Evolutionary conservation across 345 rosid genomes (phyloP).

Genomic region (Gossypium herbaceum): DNA sequence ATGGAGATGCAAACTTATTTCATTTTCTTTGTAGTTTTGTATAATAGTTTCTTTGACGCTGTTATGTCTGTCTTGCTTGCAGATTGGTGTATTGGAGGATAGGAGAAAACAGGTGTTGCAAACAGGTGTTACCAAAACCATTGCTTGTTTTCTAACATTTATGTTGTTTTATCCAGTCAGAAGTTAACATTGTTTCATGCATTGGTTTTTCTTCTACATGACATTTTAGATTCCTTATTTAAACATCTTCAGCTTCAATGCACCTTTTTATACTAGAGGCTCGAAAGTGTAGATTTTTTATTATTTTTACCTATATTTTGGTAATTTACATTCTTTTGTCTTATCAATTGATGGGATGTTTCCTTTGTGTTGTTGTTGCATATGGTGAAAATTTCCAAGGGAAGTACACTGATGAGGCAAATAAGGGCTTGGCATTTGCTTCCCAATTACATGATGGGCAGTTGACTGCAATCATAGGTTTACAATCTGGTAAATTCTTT

Average conservation of each 20-base stretch:
- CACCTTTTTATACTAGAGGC: constrained; percentile 6
- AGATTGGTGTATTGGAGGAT: constrained; percentile 75
- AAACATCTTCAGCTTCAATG: not conserved
- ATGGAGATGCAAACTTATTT: constrained; percentile 1
- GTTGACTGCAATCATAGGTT: constrained; percentile 42
- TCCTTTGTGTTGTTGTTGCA: constrained; percentile 40
- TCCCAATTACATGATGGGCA: constrained; percentile 32
- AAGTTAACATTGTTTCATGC: not conserved
- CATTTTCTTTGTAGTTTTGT: constrained; percentile 15
- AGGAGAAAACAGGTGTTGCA: constrained; percentile 53
- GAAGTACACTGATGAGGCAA: constrained; percentile 25
- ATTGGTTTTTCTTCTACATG: constrained; percentile 9
- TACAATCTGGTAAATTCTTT: constrained; percentile 68
- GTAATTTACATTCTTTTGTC: not conserved
- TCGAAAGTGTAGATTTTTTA: not conserved
- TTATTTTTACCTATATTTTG: not conserved
- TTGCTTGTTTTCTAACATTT: not conserved
- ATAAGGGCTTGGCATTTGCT: constrained; percentile 26
- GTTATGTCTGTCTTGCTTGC: constrained; percentile 20
- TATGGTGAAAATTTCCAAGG: constrained; percentile 67
- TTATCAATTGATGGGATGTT: constrained; percentile 1
- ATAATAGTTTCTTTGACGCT: constrained; percentile 9
- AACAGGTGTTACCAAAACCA: not conserved
- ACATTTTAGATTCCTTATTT: constrained; percentile 9
- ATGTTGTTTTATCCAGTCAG: not conserved